These are phyloP conservation scores for Nakazawaea ernobii DNA, from an alignment of 805 yeast species.

Conservation along the genomic window DNA sequence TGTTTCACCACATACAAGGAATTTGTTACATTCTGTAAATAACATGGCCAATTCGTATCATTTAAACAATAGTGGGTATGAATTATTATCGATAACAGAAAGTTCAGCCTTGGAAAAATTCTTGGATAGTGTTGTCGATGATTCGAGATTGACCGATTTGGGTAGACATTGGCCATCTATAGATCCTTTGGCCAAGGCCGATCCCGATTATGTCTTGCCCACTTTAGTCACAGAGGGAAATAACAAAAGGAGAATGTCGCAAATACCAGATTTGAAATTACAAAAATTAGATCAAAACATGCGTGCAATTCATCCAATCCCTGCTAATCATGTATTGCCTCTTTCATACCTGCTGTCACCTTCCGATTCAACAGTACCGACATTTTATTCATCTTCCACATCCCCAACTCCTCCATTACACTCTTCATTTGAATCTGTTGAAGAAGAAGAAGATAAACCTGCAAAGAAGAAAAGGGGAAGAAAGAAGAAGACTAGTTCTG, in stretches of 20 bases:
- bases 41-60: conserved; percentile 17
- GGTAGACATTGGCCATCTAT: conserved; percentile 27
- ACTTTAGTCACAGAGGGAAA: background rate
- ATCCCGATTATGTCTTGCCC: background rate
- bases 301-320: conserved; percentile 4
- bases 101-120: conserved; percentile 28
- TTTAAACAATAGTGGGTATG: conserved; percentile 14
- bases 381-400: background rate
- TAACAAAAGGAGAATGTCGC: background rate
- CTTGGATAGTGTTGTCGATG: conserved; percentile 30
- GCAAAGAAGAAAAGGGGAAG: conserved; percentile 11
- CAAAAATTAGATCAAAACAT: background rate
- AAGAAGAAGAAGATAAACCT: background rate
- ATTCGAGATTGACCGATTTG: conserved; percentile 20
- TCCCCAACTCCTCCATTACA: background rate
- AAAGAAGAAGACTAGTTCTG: conserved; percentile 1
- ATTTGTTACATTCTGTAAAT: conserved; percentile 23
- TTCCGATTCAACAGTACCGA: background rate
- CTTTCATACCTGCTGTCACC: background rate
- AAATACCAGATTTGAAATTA: conserved; percentile 3
- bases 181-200: conserved; percentile 19
- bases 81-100: conserved; percentile 27
- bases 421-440: background rate
- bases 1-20: conserved; percentile 26
- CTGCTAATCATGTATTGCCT: conserved; percentile 1